Evolutionary conservation across 805 yeast genomes (phyloP), one percentile per base, ranked within the genome.

Genomic region (Starmerella floris): DNA sequence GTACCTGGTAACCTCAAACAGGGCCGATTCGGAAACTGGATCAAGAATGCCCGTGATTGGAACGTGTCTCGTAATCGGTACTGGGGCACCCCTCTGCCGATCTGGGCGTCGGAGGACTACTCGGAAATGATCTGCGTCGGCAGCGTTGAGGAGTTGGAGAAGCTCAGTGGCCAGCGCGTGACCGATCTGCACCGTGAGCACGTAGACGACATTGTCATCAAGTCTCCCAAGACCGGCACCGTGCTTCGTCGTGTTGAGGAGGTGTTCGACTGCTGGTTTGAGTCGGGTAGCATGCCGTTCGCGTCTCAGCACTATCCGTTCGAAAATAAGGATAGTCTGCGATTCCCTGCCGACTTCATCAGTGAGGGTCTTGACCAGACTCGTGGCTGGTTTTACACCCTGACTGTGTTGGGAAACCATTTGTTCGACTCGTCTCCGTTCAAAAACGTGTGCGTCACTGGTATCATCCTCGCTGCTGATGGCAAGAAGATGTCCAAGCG

Each of bases 401-500:
- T 91, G 62, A 79, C 94, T 36, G 95, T 91, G 21, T 72, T 91
- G 57, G 98, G 97, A 63, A 83, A 95, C 44, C 96, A 88, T 56
- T 68, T 91, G 56, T 91, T 91, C 68, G 79, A 81, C 57, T 74
- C 78, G 45, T 93, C 94, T 50, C 97, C 99, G 39, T 91, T 81
- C 72, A 69, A 88, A 65, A 91, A 91, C 63, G 95, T 87, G 51
- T 83, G 91, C 62, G 98, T 91, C 40, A 71, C 85, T 34, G 99
- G 99, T 71, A 83, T 91, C 60, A 95, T 91, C 35, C 73, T 91
- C 54, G 99, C 99, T 36, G 78, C 91, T 35, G 99, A 91, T 61
- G 99, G 99, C 65, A 91, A 87, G 69, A 91, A 91, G 71, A 91
- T 91, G 99, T 91, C 98, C 35, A 91, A 91, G 72, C 79, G 97